These are phyloP conservation scores for Zymoseptoria brevis DNA, from an alignment of 2,329 filamentous ascomycete species.

Conservation along the genomic window DNA sequence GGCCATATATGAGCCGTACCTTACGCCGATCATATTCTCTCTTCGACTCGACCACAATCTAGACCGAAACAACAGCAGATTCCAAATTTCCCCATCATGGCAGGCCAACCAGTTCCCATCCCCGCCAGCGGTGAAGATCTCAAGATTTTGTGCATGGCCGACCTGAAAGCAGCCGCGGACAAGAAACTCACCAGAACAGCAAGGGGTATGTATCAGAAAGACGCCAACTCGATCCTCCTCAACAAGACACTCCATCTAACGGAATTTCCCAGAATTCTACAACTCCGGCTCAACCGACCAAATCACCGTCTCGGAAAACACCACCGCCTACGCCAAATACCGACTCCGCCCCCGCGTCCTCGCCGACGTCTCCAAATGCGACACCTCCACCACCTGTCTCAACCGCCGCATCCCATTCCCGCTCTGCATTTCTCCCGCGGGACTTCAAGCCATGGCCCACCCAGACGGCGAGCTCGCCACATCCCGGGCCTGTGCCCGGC, in stretches of 20 bases:
- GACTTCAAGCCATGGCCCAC: conserved; percentile 45
- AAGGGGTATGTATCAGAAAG: conserved; percentile 7
- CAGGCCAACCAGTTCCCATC: conserved; percentile 15
- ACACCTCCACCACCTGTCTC: conserved; percentile 39
- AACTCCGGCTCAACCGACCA: conserved; percentile 52
- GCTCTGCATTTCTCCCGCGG: conserved; percentile 45
- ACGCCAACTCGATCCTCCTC: background rate
- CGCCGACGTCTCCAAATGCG: conserved; percentile 30
- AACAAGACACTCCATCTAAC: background rate
- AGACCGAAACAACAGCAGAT: background rate
- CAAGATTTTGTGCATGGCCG: conserved; percentile 19
- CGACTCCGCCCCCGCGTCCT: conserved; percentile 32
- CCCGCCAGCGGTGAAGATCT: conserved; percentile 4
- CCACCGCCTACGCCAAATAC: conserved; percentile 42
- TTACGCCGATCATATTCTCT: background rate
- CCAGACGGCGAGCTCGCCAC: conserved; percentile 44
- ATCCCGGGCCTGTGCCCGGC: conserved; percentile 38
- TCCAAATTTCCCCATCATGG: conserved; percentile 3
- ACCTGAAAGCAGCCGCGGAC: conserved; percentile 15
- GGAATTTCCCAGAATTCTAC: conserved; percentile 41
- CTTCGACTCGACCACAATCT: background rate
- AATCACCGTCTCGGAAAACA: conserved; percentile 47
- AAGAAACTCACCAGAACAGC: conserved; percentile 12
- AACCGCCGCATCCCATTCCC: conserved; percentile 40
- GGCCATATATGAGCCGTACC: background rate